phyloP scores from a whole-genome alignment of 805 yeast genomes.

The Saccharomyces jurei region DNA sequence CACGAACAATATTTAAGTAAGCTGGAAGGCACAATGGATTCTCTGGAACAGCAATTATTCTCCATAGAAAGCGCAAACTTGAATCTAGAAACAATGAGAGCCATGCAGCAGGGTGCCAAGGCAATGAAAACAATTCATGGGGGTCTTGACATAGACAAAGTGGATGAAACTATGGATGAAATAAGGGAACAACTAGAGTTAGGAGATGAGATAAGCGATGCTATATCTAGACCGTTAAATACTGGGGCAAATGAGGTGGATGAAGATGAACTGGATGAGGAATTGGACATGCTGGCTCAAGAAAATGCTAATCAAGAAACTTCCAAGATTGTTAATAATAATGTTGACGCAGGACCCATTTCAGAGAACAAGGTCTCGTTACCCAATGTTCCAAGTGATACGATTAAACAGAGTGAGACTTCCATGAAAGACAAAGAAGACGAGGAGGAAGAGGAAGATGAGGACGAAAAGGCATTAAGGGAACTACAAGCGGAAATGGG shows the following conservation, averaged over 20 bases:
- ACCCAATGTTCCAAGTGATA: constrained; percentile 41
- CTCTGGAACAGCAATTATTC: constrained; percentile 79
- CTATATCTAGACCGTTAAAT: constrained; percentile 89
- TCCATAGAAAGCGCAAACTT: constrained; percentile 93
- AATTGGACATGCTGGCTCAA: constrained; percentile 78
- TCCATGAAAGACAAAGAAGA: background rate
- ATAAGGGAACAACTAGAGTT: constrained; percentile 93
- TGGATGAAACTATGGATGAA: constrained; percentile 96
- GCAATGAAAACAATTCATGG: constrained; percentile 96
- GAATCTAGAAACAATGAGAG: constrained; percentile 96
- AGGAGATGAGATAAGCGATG: constrained; percentile 92
- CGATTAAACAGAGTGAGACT: constrained; percentile 17
- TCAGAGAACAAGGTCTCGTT: constrained; percentile 25
- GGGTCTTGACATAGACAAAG: constrained; percentile 91
- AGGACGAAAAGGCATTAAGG: constrained; percentile 73
- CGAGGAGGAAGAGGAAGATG: constrained; percentile 53
- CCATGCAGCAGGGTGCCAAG: constrained; percentile 94
- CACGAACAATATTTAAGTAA: constrained; percentile 70
- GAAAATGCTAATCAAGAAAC: constrained; percentile 42
- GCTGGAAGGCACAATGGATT: constrained; percentile 79
- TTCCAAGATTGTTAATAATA: constrained; percentile 1
- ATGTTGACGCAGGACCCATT: constrained; percentile 2
- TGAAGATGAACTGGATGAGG: constrained; percentile 92
- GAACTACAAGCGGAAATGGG: constrained; percentile 87
- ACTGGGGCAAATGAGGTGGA: constrained; percentile 50